Evolutionary conservation across 805 yeast species (phyloP), one percentile per base, ranked within the genome.

Genomic region (Citeromyces nyonsensis): DNA sequence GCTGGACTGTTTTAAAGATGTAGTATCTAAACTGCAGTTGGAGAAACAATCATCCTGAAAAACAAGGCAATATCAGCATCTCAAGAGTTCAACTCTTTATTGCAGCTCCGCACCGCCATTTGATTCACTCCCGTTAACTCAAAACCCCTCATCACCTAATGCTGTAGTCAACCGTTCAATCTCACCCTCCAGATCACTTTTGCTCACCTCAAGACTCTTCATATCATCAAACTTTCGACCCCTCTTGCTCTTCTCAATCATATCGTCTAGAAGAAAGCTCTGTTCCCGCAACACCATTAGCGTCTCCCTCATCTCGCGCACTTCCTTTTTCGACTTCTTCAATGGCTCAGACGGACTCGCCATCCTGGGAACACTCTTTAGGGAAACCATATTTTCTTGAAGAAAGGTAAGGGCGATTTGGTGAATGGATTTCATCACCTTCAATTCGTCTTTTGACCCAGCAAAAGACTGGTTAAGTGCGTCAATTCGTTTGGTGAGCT

Each of bases 241-340:
- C 40, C 62, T 64, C 37, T 75, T 80, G 25, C 76, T 70, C 10
- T 64, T 70, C 2, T 62, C 59, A 18, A 81, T 65, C 67, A 77
- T 69, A 10, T 70, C 63, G 36, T 71, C 69, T 3, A 88, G 73
- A 38, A 88, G 52, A 41, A 69, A 86, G 42, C 64, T 62, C 44
- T 86, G 97, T 47, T 86, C 97, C 38, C 77, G 77, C 45, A 84
- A 54, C 8, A 88, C 95, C 78, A 86, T 80, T 36, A 86, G 54
- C 40, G 78, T 76, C 41, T 84, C 88, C 30, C 91, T 54, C 18
- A 62, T 53, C 32, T 63, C 63, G 28, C 85, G 61, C 7, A 79
- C 66, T 39, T 74, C 66, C 32, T 51, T 55, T 42, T 67, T 63
- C 4, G 74, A 62, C 47, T 44, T 44, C 54, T 51, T 36, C 38